Evolutionary conservation across 108 stramenopile genomes (phyloP), one percentile per base, ranked within the genome.

Genomic region (Aurantiochytrium sp.): DNA sequence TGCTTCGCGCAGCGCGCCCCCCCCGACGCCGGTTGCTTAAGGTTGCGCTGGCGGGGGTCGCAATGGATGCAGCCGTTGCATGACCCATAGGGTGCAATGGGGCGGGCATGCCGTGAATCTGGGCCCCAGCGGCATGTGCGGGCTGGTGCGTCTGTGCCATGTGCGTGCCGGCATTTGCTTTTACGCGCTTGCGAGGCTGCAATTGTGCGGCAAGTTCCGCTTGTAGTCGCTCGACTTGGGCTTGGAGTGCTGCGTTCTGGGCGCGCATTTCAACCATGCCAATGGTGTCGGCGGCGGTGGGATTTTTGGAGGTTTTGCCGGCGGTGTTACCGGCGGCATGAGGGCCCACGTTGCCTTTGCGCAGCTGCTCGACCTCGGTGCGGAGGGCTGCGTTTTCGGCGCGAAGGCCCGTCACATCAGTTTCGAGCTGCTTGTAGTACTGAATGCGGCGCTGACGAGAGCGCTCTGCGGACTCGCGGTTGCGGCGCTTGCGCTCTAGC

Each of bases 351-450:
- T 23, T 23, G 25, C 64, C 64, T 1, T 18, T 69, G 64, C 64
- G 64, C 21, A 69, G 64, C 64, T 69, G 64, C 64, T 83, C 76
- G n/a, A 83, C 76, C 76, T 83, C 49, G 51, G 45, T 53, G 76
- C 76, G 76, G 28, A 83, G 76, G 6, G 49, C 51, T 35, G 45
- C 23, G 76, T 83, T 83, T 18, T 83, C 76, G 6, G 76, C 76
- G n/a, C 51, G 45, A 23, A 83, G 76, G 76, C 49, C 51, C 16
- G 76, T 53, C 45, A 53, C 51, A 3, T 83, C 76, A 3, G 45
- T 47, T 23, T 83, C 76, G 76, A 83, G 76, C 76, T 83, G 49
- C 51, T 83, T 83, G 76, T 83, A 83, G 76, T 83, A 83, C 51
- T 83, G 76, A 4, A 83, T 47, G 49, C 51, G 45, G 1, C 76